Evolutionary conservation across 106 monocot species (phyloP), one percentile per base, ranked within the genome.

Genomic region (Dendrobium officinale): DNA sequence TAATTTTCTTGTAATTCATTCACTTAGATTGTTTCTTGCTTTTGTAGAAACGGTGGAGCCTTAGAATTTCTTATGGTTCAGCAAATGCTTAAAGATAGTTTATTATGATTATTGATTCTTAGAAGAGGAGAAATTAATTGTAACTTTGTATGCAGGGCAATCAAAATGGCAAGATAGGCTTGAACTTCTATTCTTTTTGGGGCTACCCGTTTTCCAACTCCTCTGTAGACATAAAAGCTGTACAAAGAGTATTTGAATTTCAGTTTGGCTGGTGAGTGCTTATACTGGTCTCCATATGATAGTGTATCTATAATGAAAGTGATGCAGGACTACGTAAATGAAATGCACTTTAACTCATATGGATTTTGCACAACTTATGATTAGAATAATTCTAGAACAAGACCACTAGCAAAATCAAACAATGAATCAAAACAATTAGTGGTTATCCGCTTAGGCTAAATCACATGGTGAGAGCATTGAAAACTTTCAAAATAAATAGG

Each of bases 161-260:
- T n/a, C 92, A 95, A 81, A 88, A 86, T 55, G 92, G 95, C 11
- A 75, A 33, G 56, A 80, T 92, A 67, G 95, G 95, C 61, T 5
- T 90, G 26, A 95, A 88, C 84, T 48, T 92, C 6, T 88, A 88
- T 44, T 42, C 88, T 0, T 77, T 85, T 7, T 82, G 88, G 76
- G 79, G 11, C 16, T 64, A 40, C 73, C 90, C 92, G 43, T 74
- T 80, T 24, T 54, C 95, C 45, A 61, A 88, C 77, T 88, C 87
- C n/a, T 55, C 81, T 66, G 87, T 82, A 42, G 92, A 92, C 77
- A 31, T 70, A 43, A 80, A 90, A 83, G 95, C 95, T 79, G 72
- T 87, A n/a, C 66, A 92, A 75, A 88, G 95, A 77, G 75, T 75
- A 70, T 17, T 24, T 0, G 85, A 87, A 33, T 92, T 92, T 75